These are phyloP conservation scores for Gossypium herbaceum DNA, from an alignment of 345 rosid genomes.

Conservation along the genomic window DNA sequence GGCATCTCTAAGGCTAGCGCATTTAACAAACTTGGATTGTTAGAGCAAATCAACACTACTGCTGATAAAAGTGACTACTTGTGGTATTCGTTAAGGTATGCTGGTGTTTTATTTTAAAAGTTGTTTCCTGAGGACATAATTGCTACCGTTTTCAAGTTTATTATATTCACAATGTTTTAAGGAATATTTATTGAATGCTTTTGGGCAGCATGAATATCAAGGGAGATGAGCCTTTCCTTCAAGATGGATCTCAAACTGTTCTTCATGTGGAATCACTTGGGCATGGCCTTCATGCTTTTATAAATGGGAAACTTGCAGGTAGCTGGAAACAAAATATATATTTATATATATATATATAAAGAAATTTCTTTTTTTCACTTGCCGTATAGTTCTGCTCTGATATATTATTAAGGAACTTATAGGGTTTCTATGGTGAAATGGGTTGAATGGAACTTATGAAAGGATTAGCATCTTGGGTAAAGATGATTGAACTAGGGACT, in stretches of 20 bases:
- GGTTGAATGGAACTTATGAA: neutral
- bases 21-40: constrained; percentile 55
- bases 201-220: constrained; percentile 43
- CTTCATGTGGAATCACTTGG: constrained; percentile 85
- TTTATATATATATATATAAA: neutral
- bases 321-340: neutral
- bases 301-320: constrained; percentile 85
- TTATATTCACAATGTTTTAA: constrained; percentile 1
- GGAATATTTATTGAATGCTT: neutral
- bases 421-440: neutral
- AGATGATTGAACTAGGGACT: no score
- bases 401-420: neutral
- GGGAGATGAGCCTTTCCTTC: constrained; percentile 53
- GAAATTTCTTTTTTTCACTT: neutral
- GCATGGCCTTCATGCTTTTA: constrained; percentile 73
- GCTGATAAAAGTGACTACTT: constrained; percentile 83
- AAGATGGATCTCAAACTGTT: constrained; percentile 61
- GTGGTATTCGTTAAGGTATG: constrained; percentile 88
- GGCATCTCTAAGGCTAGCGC: constrained; percentile 72
- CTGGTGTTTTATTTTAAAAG: neutral
- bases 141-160: constrained; percentile 12
- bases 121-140: neutral
- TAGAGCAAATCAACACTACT: constrained; percentile 86
- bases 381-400: neutral
- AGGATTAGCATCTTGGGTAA: no score